Percentiles rank a stretch among this genome's conserved stretches.
Evolutionary conservation across 2,329 filamentous ascomycete species (phyloP).

Genomic region (Cephalotrichum gorgonifer): DNA sequence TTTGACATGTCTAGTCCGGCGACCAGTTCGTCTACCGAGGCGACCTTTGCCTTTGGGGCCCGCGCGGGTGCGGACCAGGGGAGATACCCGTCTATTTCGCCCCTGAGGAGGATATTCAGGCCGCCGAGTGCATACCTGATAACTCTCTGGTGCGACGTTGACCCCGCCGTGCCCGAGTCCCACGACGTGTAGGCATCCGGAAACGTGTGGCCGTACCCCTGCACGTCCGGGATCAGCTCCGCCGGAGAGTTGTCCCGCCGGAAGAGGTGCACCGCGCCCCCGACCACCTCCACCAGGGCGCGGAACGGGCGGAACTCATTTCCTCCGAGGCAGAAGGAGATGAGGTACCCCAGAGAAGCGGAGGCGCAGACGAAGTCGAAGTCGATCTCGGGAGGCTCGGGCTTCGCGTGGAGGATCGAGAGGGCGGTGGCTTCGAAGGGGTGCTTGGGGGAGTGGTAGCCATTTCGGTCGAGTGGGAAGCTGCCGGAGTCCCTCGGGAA

Average conservation of each 20-base stretch:
- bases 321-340: neutral
- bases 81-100: constrained; percentile 46
- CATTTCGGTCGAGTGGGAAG: neutral
- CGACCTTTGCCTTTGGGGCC: neutral
- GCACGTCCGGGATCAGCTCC: constrained; percentile 42
- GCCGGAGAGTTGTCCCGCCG: constrained; percentile 50
- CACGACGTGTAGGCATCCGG: constrained; percentile 57
- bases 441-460: neutral
- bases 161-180: constrained; percentile 41
- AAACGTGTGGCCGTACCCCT: constrained; percentile 57
- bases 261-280: constrained; percentile 50
- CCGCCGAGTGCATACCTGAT: constrained; percentile 47
- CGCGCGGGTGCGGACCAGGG: neutral
- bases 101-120: constrained; percentile 40
- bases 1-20: neutral
- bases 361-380: neutral
- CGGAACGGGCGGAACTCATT: constrained; percentile 32
- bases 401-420: neutral
- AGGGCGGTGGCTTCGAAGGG: neutral
- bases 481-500: neutral
- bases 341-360: neutral
- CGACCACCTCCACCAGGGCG: constrained; percentile 45
- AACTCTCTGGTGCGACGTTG: constrained; percentile 51
- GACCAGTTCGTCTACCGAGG: neutral
- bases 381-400: neutral